These are phyloP conservation scores for Yamadazyma jaroonii DNA, from an alignment of 1,139 yeast species.

Conservation along the genomic window DNA sequence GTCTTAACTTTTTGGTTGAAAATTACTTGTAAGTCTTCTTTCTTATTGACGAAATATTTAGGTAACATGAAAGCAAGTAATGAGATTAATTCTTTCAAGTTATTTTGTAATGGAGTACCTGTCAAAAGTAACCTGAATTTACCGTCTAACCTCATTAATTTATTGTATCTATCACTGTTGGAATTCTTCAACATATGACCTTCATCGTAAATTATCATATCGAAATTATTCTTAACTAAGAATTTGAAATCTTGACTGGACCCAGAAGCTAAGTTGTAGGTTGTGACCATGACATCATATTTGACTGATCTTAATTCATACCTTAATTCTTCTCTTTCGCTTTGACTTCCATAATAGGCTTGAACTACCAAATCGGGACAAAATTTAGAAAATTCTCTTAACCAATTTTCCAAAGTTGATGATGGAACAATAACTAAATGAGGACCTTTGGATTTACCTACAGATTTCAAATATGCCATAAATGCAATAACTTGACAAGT, in stretches of 20 bases:
- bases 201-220: slow-evolving; percentile 92
- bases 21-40: slow-evolving; percentile 76
- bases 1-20: slow-evolving; percentile 84
- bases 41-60: slow-evolving; percentile 70
- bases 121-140: slow-evolving; percentile 81
- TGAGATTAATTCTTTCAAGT: slow-evolving; percentile 84
- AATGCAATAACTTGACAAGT: slow-evolving; percentile 97
- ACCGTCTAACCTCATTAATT: slow-evolving; percentile 80
- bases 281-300: slow-evolving; percentile 92
- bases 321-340: slow-evolving; percentile 82
- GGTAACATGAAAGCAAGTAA: slow-evolving; percentile 90
- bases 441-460: slow-evolving; percentile 90
- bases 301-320: slow-evolving; percentile 54
- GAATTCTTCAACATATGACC: slow-evolving; percentile 96
- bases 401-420: slow-evolving; percentile 95
- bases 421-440: slow-evolving; percentile 94
- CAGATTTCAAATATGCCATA: slow-evolving; percentile 78
- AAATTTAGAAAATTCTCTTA: slow-evolving; percentile 87
- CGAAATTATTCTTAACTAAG: slow-evolving; percentile 69
- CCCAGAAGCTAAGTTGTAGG: slow-evolving; percentile 90
- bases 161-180: slow-evolving; percentile 78
- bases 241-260: slow-evolving; percentile 79
- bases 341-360: slow-evolving; percentile 89
- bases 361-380: slow-evolving; percentile 80
- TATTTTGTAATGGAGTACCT: slow-evolving; percentile 96